phyloP scores from a whole-genome alignment of 2,329 filamentous ascomycete genomes.

The Cladosporium sp. region DNA sequence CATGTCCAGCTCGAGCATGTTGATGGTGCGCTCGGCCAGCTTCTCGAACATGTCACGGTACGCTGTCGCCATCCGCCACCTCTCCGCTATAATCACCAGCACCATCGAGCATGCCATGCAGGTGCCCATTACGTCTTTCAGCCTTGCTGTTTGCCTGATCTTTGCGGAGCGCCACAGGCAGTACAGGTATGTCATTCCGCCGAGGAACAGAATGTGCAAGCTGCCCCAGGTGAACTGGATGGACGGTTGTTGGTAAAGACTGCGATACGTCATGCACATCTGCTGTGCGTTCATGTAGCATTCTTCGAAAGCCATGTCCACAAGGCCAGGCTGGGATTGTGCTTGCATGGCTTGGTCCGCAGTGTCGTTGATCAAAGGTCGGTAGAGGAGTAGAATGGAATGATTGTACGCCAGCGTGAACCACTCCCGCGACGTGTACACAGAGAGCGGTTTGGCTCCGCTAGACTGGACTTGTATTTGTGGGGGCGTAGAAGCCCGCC shows the following conservation, averaged over 20 bases:
- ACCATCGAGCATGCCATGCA: slow-evolving; percentile 33
- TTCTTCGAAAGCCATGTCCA: slow-evolving; percentile 14
- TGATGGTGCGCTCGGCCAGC: slow-evolving; percentile 15
- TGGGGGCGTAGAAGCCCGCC: slow-evolving; percentile 18
- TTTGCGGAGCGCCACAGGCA: slow-evolving; percentile 25
- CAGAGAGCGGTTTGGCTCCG: slow-evolving; percentile 16
- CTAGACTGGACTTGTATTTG: slow-evolving; percentile 2
- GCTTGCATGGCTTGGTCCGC: neutral
- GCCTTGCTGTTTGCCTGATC: slow-evolving; percentile 13
- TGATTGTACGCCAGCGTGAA: slow-evolving; percentile 36
- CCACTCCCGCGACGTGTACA: slow-evolving; percentile 35
- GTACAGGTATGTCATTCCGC: slow-evolving; percentile 32
- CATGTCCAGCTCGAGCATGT: slow-evolving; percentile 10
- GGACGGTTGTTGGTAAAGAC: slow-evolving; percentile 27
- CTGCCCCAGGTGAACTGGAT: slow-evolving; percentile 29
- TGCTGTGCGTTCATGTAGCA: slow-evolving; percentile 16
- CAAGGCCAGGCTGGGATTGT: neutral
- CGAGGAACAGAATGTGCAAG: slow-evolving; percentile 33
- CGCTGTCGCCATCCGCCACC: slow-evolving; percentile 29
- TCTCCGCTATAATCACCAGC: slow-evolving; percentile 32
- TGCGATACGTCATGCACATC: slow-evolving; percentile 32
- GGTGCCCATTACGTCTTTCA: slow-evolving; percentile 25
- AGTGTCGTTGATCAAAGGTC: slow-evolving; percentile 17
- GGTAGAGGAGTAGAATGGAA: slow-evolving; percentile 35
- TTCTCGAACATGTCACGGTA: slow-evolving; percentile 29